A percentile compares a stretch with the other conserved stretches of the same genome.
phyloP scores from a whole-genome alignment of 139 green algal species.

The Haematococcus sp. region DNA sequence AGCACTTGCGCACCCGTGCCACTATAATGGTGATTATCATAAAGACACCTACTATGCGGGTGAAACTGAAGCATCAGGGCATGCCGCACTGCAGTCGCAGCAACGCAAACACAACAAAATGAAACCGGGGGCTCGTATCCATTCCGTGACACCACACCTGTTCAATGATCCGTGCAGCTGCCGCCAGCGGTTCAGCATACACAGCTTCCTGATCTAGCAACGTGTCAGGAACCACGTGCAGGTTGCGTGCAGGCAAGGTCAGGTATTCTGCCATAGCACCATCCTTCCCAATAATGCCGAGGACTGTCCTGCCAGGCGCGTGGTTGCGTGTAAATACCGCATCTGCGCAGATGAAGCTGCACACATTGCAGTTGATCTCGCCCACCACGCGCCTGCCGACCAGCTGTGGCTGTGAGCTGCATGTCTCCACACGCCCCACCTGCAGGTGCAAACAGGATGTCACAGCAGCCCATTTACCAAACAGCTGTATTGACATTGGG shows the following conservation, averaged over 20 bases:
- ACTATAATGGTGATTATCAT: too few species aligned
- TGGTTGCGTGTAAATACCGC: constrained; percentile 63
- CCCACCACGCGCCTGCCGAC: constrained; percentile 56
- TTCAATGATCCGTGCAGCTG: constrained; percentile 68
- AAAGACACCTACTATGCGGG: too few species aligned
- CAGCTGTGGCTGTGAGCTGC: constrained; percentile 18
- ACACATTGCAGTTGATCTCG: constrained; percentile 74
- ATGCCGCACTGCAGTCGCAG: too few species aligned
- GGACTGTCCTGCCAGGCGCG: constrained; percentile 48
- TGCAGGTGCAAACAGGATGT: too few species aligned
- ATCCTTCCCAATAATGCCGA: constrained; percentile 75
- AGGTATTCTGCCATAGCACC: constrained; percentile 62
- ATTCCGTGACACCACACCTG: constrained; percentile 57
- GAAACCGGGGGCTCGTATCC: too few species aligned
- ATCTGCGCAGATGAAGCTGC: constrained; percentile 39
- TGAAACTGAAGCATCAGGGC: too few species aligned
- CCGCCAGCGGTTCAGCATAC: constrained; percentile 76
- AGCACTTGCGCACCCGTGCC: too few species aligned
- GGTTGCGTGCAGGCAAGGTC: constrained; percentile 54
- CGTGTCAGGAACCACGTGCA: constrained; percentile 57
- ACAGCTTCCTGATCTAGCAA: constrained; percentile 56
- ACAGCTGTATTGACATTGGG: too few species aligned
- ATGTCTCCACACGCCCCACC: constrained; percentile 4
- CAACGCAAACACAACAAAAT: too few species aligned
- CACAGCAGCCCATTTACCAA: too few species aligned